Evolutionary conservation across 2,329 filamentous ascomycete species (phyloP), one percentile per base, ranked within the genome.

Genomic region (Fusarium pininemorale): DNA sequence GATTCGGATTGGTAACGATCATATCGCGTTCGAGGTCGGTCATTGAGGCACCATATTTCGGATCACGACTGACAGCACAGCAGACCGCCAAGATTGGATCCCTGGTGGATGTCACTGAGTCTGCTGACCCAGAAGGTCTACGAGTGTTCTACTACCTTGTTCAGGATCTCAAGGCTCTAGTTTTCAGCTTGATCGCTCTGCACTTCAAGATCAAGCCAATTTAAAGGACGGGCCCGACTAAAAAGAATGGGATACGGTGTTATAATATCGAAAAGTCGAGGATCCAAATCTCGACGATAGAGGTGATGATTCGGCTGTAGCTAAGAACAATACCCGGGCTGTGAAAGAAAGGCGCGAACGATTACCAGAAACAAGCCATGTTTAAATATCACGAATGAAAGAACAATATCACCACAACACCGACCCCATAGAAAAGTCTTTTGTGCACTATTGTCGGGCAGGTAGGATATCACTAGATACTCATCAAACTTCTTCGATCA

Each of bases 81-180:
- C 75, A 98, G 95, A 99, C 96, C 37, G 96, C 96, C 41, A 99
- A 99, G 85, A 98, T 99, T 76, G 96, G 96, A 70, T 98, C 96
- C 14, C 86, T 99, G 57, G 95, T 98, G 76, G 96, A 99, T 81
- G 96, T 99, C 68, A 97, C 95, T 57, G 96, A 98, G 81, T 98
- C 95, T 6, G 93, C 94, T 58, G 96, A 99, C 80, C 96, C 96
- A 4, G 96, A 99, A 84, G 96, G 96, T 37, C 89, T 99, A 18
- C 91, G 96, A 56, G 96, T 99, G 7, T 99, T 99, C 84, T 99
- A 99, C 87, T 99, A 99, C 81, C 91, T 99, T 13, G 96, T 98
- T 10, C 96, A 99, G 81, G 96, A 99, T 81, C 86, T 99, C 32
- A 99, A 98, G 85, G 96, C 96, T 1, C 87, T 99, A 42, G 94